Evolutionary conservation across 2,329 filamentous ascomycete species (phyloP).

Genomic region (Aspergillus carbonarius): DNA sequence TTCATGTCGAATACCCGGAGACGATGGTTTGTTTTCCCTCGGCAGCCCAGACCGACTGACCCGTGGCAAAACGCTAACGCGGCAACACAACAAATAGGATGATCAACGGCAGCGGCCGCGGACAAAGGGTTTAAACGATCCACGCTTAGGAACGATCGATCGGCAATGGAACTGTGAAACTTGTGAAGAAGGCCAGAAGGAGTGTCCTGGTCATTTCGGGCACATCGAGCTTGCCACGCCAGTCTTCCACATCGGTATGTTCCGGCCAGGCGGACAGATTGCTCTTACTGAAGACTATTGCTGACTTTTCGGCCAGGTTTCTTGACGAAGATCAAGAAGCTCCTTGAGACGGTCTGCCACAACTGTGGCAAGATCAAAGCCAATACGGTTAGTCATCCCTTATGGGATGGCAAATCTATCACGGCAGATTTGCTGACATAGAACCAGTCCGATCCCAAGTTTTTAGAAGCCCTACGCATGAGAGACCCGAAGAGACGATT

Average conservation of each 20-base stretch:
- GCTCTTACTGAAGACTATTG: constrained; percentile 4
- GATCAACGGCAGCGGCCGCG: constrained; percentile 89
- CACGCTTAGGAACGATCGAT: constrained; percentile 93
- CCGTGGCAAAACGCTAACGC: constrained; percentile 21
- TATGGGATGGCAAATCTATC: constrained; percentile 55
- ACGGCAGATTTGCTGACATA: constrained; percentile 51
- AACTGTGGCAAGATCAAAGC: constrained; percentile 97
- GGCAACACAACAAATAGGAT: constrained; percentile 52
- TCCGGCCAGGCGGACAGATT: not conserved
- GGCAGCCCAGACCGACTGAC: constrained; percentile 6
- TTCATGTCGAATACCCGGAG: constrained; percentile 95
- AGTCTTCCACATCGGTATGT: constrained; percentile 77
- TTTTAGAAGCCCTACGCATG: constrained; percentile 74
- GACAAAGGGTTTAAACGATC: constrained; percentile 90
- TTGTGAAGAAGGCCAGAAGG: constrained; percentile 90
- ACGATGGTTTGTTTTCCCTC: constrained; percentile 67
- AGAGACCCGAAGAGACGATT: constrained; percentile 95
- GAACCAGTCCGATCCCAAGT: constrained; percentile 77
- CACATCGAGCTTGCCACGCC: constrained; percentile 97
- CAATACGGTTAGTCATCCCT: constrained; percentile 89
- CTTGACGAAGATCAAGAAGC: constrained; percentile 98
- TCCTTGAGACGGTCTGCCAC: constrained; percentile 97
- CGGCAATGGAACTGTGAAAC: constrained; percentile 94
- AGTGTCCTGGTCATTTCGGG: constrained; percentile 97
- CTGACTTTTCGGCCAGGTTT: constrained; percentile 65